phyloP scores from a whole-genome alignment of 192 early-diverging fungal genomes.

The Coemansia sp. region DNA sequence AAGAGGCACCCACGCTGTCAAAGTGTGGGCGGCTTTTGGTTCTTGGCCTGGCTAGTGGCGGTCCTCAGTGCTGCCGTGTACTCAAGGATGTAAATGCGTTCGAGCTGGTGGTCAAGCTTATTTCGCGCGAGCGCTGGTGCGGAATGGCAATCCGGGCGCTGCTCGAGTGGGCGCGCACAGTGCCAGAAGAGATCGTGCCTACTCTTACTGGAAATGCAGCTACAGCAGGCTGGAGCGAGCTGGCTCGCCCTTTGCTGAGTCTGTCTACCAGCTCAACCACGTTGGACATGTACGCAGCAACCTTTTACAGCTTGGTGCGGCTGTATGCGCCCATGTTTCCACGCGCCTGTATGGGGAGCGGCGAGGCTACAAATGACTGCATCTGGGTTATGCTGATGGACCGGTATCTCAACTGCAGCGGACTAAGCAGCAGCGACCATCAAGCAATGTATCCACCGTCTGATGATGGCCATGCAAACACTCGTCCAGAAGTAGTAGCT shows the following conservation, averaged over 20 bases:
- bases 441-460: conserved; percentile 6
- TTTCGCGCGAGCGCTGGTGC: conserved; percentile 54
- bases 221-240: conserved; percentile 40
- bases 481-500: conserved; percentile 45
- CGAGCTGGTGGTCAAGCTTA: conserved; percentile 53
- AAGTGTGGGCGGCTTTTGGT: conserved; percentile 45
- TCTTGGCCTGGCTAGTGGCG: conserved; percentile 42
- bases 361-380: conserved; percentile 31
- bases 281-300: conserved; percentile 47
- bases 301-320: conserved; percentile 47
- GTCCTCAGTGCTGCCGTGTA: conserved; percentile 45
- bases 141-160: conserved; percentile 51
- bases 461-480: conserved; percentile 7
- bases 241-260: conserved; percentile 43
- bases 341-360: conserved; percentile 47
- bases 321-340: conserved; percentile 40
- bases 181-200: conserved; percentile 44
- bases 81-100: conserved; percentile 51
- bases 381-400: conserved; percentile 53
- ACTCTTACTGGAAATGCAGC: conserved; percentile 38
- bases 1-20: conserved; percentile 36
- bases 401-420: conserved; percentile 52
- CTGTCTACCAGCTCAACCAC: conserved; percentile 53
- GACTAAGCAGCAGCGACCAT: conserved; percentile 24
- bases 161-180: conserved; percentile 44